Evolutionary conservation across 2,329 filamentous ascomycete species (phyloP), one percentile per base, ranked within the genome.

Genomic region (Seiridium cupressi): DNA sequence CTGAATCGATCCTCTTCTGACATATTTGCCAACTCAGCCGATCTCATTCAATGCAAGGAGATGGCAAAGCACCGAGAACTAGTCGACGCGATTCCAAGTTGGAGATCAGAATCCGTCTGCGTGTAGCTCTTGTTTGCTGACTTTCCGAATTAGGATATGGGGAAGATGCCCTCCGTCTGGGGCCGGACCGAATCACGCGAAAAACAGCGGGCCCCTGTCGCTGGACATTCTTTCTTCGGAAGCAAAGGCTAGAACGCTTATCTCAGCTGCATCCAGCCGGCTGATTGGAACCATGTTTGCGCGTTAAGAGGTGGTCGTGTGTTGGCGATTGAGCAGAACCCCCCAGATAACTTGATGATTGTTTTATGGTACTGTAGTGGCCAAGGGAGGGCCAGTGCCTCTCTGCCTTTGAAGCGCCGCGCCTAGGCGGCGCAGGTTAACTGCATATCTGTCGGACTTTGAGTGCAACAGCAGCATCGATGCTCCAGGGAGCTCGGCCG

Each of bases 111-210:
- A 49, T 42, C 36, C 51, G 18, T 9, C 51, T 5, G 11, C 13
- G 26, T 44, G 26, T 44, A 31, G 8, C 11, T 32, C 34, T 36
- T 35, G 18, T n/a, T 11, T 34, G 32, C 38, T 55, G 53, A 44
- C 40, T 57, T 46, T 57, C 54, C 44, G 42, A 44, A 57, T 34
- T 44, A 18, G 54, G 54, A 9, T 38, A 57, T 32, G 44, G 54
- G 38, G 54, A 57, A 57, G 40, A 32, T 31, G 54, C 9, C 44
- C 34, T 57, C 54, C 54, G 54, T 57, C 44, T 46, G 54, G 32
- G 42, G 31, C 35, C 54, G 54, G 54, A 57, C 54, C 54, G 54
- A 57, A 35, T 31, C 31, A 34, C 42, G 54, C 54, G 54, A 44
- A 44, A 44, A 44, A 18, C 26, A 34, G 26, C 42, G 10, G 9